Percentiles rank a stretch among this genome's conserved stretches.
These are phyloP conservation scores for Nicotiana undulata DNA, from an alignment of 257 asterid species.

Conservation along the genomic window DNA sequence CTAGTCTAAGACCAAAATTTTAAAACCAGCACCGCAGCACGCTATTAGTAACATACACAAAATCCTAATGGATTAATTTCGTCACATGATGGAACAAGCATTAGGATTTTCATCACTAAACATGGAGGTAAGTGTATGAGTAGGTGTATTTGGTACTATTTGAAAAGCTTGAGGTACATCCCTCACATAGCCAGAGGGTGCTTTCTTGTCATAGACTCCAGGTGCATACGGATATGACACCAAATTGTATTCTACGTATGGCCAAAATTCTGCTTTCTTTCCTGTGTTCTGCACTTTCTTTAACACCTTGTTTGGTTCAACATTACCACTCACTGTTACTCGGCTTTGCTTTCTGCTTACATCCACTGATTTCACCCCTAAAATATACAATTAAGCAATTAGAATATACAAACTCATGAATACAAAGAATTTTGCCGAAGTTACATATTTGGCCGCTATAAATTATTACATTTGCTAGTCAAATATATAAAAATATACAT, in stretches of 20 bases:
- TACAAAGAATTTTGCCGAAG: not conserved
- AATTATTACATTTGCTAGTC: too few relatives aligned
- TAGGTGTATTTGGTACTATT: constrained; percentile 18
- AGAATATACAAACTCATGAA: not conserved
- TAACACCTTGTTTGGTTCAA: constrained; percentile 54
- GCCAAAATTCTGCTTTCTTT: constrained; percentile 63
- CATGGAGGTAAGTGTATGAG: constrained; percentile 30
- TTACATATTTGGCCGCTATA: too few relatives aligned
- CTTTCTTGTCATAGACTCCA: constrained; percentile 68
- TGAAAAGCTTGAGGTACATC: constrained; percentile 60
- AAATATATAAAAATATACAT: too few relatives aligned
- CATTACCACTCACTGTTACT: constrained; percentile 53
- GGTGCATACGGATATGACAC: constrained; percentile 63
- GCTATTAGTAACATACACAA: not conserved
- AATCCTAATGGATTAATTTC: not conserved
- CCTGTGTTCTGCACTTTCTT: constrained; percentile 21
- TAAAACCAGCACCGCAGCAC: too few relatives aligned
- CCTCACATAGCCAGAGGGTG: constrained; percentile 64
- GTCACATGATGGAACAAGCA: constrained; percentile 61
- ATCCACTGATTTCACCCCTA: constrained; percentile 58
- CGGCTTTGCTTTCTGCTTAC: constrained; percentile 50
- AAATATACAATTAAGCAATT: not conserved
- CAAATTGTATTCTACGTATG: constrained; percentile 48
- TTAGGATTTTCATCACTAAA: constrained; percentile 77
- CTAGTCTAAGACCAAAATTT: not conserved